Evolutionary conservation across 768 basidiomycete species (phyloP).

Genomic region (Suillus tomentosus): DNA sequence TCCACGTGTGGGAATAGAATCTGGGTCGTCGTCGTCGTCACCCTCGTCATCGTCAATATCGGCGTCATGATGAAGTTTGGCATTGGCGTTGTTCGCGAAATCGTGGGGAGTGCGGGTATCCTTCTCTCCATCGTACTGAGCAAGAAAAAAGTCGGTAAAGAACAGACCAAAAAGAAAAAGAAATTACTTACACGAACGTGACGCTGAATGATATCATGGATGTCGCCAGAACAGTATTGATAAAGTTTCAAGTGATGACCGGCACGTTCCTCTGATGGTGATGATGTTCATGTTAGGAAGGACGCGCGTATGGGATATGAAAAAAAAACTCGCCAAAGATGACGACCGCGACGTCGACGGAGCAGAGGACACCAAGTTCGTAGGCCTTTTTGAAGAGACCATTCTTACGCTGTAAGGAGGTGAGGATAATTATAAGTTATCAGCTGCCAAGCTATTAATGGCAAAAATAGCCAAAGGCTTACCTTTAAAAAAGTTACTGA

Average conservation of each 20-base stretch:
- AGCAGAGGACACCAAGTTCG: conserved; percentile 88
- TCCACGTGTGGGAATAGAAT: conserved; percentile 20
- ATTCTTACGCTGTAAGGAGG: conserved; percentile 68
- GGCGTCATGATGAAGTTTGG: conserved; percentile 23
- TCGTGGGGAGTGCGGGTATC: conserved; percentile 52
- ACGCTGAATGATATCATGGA: conserved; percentile 68
- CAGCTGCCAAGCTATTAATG: conserved; percentile 35
- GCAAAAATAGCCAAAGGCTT: conserved; percentile 67
- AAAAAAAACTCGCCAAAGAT: conserved; percentile 63
- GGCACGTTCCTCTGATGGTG: conserved; percentile 70
- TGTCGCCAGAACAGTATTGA: conserved; percentile 77
- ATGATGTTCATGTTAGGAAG: conserved; percentile 35
- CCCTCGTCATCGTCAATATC: conserved; percentile 38
- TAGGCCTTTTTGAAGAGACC: conserved; percentile 92
- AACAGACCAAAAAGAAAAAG: neutral
- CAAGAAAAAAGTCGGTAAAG: neutral
- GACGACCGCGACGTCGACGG: conserved; percentile 86
- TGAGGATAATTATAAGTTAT: conserved; percentile 36
- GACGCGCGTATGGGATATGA: conserved; percentile 3
- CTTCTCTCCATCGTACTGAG: conserved; percentile 53
- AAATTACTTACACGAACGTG: conserved; percentile 52
- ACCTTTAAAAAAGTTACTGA: conserved; percentile 91
- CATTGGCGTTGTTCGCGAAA: conserved; percentile 42
- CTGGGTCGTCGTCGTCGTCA: conserved; percentile 42
- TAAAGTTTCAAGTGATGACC: conserved; percentile 82